Conservation (phyloP, 495 filamentous ascomycete genomes). For the Penicillium pulvis region DNA sequence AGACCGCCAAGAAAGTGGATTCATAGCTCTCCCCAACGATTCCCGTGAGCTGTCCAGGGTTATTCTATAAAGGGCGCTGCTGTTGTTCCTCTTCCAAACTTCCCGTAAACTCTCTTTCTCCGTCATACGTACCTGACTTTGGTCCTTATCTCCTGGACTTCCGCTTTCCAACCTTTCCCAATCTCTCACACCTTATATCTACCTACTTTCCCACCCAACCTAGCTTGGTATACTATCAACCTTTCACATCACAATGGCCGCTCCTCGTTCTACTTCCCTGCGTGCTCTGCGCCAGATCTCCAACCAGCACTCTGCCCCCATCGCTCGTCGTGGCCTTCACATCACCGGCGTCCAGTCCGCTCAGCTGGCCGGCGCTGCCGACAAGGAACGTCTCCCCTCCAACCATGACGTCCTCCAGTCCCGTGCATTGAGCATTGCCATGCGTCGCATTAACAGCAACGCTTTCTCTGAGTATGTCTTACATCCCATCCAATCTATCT, state of each 20-base stretch:
- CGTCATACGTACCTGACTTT: not conserved
- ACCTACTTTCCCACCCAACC: constrained; percentile 14
- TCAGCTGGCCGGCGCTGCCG: constrained; percentile 38
- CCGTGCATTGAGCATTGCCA: constrained; percentile 57
- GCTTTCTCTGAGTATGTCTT: constrained; percentile 43
- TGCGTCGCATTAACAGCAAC: constrained; percentile 47
- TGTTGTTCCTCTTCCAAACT: constrained; percentile 12
- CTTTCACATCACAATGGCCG: constrained; percentile 44
- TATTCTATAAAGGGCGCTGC: constrained; percentile 21
- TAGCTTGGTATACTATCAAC: constrained; percentile 2
- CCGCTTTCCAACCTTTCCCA: not conserved
- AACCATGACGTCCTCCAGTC: constrained; percentile 55
- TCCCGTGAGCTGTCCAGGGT: constrained; percentile 9
- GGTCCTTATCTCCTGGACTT: constrained; percentile 4
- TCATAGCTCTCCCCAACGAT: constrained; percentile 38
- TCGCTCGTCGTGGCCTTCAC: constrained; percentile 51
- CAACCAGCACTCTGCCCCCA: constrained; percentile 39
- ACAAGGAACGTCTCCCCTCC: constrained; percentile 39
- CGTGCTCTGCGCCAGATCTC: constrained; percentile 51
- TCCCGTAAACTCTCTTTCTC: constrained; percentile 1
- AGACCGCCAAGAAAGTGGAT: constrained; percentile 33
- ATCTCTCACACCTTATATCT: constrained; percentile 2
- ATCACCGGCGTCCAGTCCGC: constrained; percentile 57
- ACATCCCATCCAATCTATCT: not conserved
- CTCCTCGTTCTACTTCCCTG: constrained; percentile 50